Conservation (phyloP, 257 asterid genomes). For the Fraxinus cuspidata region DNA sequence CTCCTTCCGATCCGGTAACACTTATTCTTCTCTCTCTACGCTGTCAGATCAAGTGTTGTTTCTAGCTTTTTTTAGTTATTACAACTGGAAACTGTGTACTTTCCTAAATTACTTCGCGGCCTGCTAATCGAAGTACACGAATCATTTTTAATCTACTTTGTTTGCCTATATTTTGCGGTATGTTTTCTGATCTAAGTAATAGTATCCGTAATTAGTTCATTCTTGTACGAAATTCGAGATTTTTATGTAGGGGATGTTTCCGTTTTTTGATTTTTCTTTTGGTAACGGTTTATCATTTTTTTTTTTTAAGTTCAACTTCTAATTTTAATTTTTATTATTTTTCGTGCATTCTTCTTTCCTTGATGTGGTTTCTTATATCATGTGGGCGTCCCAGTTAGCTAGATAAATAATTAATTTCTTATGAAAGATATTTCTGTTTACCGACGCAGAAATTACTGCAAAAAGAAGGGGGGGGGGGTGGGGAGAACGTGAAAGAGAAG, state of each 20-base stretch:
- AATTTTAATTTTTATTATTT: background rate
- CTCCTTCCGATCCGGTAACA: slow-evolving; percentile 30
- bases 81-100: slow-evolving; percentile 2
- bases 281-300: background rate
- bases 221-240: background rate
- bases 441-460: background rate
- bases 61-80: background rate
- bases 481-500: background rate
- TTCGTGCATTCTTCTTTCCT: background rate
- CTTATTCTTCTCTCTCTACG: background rate
- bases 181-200: slow-evolving; percentile 6
- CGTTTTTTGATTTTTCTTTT: background rate
- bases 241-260: background rate
- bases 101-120: slow-evolving; percentile 7
- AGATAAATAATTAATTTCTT: background rate
- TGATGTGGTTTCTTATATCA: background rate
- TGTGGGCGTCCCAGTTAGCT: background rate
- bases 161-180: background rate
- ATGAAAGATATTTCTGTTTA: background rate
- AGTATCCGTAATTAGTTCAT: background rate
- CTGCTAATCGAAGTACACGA: slow-evolving; percentile 23
- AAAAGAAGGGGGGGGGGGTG: background rate
- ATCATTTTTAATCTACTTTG: background rate
- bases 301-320: background rate
- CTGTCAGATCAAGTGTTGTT: slow-evolving; percentile 20